These are phyloP conservation scores for Parafenestella ontariensis DNA, from an alignment of 2,329 filamentous ascomycete species.

Conservation along the genomic window DNA sequence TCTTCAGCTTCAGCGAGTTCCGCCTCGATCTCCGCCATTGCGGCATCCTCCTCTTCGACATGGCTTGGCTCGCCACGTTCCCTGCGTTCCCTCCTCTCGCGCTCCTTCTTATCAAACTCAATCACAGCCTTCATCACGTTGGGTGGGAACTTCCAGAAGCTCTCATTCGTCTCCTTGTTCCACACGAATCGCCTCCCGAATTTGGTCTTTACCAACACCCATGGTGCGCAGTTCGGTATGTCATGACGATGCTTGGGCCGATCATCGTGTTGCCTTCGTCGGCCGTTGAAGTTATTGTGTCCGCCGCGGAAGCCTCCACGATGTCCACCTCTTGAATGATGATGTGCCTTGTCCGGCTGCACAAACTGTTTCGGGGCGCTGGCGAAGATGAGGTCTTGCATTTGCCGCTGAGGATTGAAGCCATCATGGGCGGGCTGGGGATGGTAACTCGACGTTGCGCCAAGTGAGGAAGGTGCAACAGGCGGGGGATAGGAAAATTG, in stretches of 20 bases:
- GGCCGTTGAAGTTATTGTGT: constrained; percentile 64
- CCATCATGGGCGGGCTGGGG: constrained; percentile 57
- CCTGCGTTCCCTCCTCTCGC: constrained; percentile 66
- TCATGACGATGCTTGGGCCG: constrained; percentile 79
- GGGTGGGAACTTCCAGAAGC: constrained; percentile 93
- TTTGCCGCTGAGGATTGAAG: constrained; percentile 49
- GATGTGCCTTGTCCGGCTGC: constrained; percentile 16
- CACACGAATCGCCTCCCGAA: constrained; percentile 88
- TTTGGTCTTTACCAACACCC: constrained; percentile 93
- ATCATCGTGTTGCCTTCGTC: constrained; percentile 75
- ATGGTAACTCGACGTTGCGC: constrained; percentile 32
- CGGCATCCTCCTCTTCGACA: constrained; percentile 38
- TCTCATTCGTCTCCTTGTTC: constrained; percentile 84
- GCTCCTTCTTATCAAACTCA: constrained; percentile 74
- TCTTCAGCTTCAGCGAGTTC: constrained; percentile 40
- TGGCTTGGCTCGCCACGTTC: constrained; percentile 55
- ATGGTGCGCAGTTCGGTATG: constrained; percentile 84
- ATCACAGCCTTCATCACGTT: constrained; percentile 78
- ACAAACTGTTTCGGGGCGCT: constrained; percentile 30
- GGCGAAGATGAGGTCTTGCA: constrained; percentile 57
- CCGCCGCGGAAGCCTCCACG: constrained; percentile 51
- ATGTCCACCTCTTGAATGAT: constrained; percentile 46
- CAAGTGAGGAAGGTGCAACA: constrained; percentile 13
- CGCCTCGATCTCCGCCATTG: constrained; percentile 45
- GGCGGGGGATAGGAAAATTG: constrained; percentile 6